Base-by-base conservation (phyloP, 805 yeast species). In the Zygoascus ofunaensis region DNA sequence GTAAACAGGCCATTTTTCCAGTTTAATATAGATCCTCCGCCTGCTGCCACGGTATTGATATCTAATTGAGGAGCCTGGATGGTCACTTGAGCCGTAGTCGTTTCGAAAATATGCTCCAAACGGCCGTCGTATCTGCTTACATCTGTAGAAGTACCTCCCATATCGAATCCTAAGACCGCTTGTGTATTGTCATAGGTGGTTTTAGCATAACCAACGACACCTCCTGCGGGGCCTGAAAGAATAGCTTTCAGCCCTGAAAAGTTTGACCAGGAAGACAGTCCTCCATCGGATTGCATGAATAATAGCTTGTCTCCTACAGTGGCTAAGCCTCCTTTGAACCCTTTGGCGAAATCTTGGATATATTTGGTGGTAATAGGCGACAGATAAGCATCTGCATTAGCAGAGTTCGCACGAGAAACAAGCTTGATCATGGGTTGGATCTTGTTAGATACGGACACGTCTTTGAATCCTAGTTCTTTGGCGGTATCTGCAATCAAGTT, bases 271-370 rank as follows among this genome's bases (percentile, higher is more conserved):
- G 87, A 87, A 19, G 89, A 87, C 47, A 90, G 72, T 2, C 97
- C 97, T 46, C 97, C 97, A 61, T 90, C 95, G 10, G 95, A 84
- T 63, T 90, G 95, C 97, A 90, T 90, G 62, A 90, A 90, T 44
- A 58, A 49, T 48, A 46, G 64, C 54, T 46, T 60, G 37, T 54
- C 49, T 1, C 64, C 64, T 5, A 61, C 53, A 8, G 66, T 65
- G 12, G 66, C 67, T 7, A 73, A 60, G 1, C 77, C 77, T 38
- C 76, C 74, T 19, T 62, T 62, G 48, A 85, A 70, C 3, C 92
- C 92, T 2, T 68, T 56, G 41, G 76, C 74, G 54, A 85, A 80
- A 15, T 79, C 74, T 15, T 67, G 56, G 34, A 84, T 62, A 56
- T 85, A 85, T 23, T 74, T 73, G 49, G 76, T 70, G 41, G 85